Percentiles rank a stretch among this genome's conserved stretches.
Evolutionary conservation across 441 rosid genomes (phyloP).

Genomic region (Corymbia calophylla): DNA sequence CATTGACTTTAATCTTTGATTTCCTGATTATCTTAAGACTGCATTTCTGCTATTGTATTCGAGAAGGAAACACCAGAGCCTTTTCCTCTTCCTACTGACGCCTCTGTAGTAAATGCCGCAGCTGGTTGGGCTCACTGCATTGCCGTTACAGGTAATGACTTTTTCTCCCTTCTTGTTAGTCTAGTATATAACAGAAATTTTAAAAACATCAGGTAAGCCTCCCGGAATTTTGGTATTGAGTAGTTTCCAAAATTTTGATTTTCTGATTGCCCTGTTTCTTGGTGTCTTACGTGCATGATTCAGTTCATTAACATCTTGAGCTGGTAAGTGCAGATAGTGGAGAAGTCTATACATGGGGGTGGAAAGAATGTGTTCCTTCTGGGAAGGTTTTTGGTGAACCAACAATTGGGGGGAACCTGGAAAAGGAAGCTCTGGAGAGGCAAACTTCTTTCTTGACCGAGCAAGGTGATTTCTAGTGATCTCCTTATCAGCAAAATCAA

Average conservation of each 20-base stretch:
- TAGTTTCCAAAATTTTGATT: background rate
- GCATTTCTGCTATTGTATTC: constrained; percentile 1
- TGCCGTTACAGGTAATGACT: constrained; percentile 65
- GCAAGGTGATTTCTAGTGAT: constrained; percentile 46
- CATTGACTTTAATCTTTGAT: background rate
- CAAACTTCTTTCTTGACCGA: constrained; percentile 43
- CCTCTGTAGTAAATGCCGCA: constrained; percentile 64
- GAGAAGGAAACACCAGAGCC: constrained; percentile 88
- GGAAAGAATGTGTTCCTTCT: constrained; percentile 97
- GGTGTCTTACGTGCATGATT: background rate
- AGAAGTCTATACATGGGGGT: constrained; percentile 96
- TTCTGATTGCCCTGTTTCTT: background rate
- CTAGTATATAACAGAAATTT: background rate
- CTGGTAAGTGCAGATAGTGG: constrained; percentile 38
- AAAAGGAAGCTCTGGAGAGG: constrained; percentile 49
- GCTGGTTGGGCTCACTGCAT: constrained; percentile 99
- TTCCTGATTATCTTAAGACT: background rate
- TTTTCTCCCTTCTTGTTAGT: background rate
- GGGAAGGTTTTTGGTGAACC: constrained; percentile 69
- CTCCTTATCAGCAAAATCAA: background rate
- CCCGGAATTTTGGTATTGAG: background rate
- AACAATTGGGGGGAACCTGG: constrained; percentile 19
- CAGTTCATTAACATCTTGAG: background rate
- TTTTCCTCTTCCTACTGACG: constrained; percentile 82
- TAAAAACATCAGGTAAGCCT: background rate